Percentiles rank a stretch among this genome's conserved stretches.
Evolutionary conservation across 208 protist genomes (phyloP).

Genomic region (Phytomonas francai): DNA sequence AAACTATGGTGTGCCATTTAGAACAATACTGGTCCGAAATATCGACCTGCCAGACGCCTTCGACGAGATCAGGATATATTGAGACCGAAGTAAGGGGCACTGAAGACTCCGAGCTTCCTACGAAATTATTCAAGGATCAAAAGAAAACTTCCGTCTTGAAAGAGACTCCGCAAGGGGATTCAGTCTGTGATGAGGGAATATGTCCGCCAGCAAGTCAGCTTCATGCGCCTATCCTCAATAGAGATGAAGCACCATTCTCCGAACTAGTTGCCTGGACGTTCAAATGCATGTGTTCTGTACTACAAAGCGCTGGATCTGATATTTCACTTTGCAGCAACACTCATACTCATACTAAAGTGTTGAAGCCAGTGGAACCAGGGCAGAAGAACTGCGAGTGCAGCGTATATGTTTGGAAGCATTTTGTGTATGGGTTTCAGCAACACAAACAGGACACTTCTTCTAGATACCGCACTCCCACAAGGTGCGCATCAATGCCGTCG

Average conservation of each 20-base stretch:
- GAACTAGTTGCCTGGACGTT: not conserved
- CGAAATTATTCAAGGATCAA: not conserved
- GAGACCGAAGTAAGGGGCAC: not conserved
- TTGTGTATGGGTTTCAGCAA: not conserved
- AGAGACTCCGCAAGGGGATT: not conserved
- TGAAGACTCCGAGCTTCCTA: not conserved
- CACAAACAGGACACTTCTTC: not conserved
- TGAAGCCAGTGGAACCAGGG: not conserved
- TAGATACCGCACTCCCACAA: not conserved
- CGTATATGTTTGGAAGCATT: not conserved
- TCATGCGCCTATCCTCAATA: not conserved
- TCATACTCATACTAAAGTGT: not conserved
- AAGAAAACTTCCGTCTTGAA: not conserved
- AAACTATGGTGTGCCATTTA: not conserved
- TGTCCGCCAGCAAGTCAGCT: not conserved
- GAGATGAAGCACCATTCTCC: not conserved
- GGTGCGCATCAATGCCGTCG: not conserved
- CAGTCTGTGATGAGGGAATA: not conserved
- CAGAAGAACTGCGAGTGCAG: not conserved
- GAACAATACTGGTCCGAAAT: not conserved
- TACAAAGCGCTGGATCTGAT: not conserved
- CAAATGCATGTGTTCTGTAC: not conserved
- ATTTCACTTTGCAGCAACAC: not conserved
- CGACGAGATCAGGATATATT: not conserved
- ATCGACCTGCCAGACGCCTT: not conserved